Base-by-base conservation (phyloP, 2,329 filamentous ascomycete species). In the Aspergillus alliaceus region DNA sequence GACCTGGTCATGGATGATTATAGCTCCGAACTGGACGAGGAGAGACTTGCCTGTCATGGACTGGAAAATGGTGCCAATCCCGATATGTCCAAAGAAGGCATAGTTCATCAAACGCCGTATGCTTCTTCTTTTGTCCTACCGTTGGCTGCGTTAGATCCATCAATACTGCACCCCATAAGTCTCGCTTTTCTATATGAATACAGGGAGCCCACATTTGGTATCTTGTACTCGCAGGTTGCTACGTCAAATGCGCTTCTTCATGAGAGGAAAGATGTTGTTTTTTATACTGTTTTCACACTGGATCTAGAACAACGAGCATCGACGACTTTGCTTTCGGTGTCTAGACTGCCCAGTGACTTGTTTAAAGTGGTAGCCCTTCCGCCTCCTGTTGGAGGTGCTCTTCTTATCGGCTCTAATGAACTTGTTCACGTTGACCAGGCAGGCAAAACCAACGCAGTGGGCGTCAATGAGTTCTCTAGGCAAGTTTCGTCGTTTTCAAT, bases 131-230 rank as follows among this genome's bases (percentile, higher is more conserved):
- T 98, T 79, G 93, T 98, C 62, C 84, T 99, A 63, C 90, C 92
- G 62, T 82, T 98, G 64, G 91, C 93, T 53, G 86, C 92, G 68
- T 83, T 99, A 75, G 93, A 98, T 74, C 90, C 93, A 61, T 86
- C 85, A 62, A 83, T 99, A 65, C 86, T 93, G 59, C 90, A 96
- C 75, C 92, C 93, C 49, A 87, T 97, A 69, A 91, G 96, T 71
- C 85, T 99, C 69, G 88, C 90, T 54, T 99, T 99, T 74, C 80
- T 99, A 63, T 86, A 98, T 82, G 93, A 98, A 78, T 99, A 99
- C 75, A 88, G 95, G 73, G 95, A 98, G 75, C 93, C 95, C 12
- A 99, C 95, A 0, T 96, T 99, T 77, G 95, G 93, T 56, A 93
- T 99, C 59, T 81, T 99, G 40, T 95, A 91, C 47, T 90, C 93